phyloP scores from a whole-genome alignment of 148 eudicot genomes.

The Beta vulgaris region DNA sequence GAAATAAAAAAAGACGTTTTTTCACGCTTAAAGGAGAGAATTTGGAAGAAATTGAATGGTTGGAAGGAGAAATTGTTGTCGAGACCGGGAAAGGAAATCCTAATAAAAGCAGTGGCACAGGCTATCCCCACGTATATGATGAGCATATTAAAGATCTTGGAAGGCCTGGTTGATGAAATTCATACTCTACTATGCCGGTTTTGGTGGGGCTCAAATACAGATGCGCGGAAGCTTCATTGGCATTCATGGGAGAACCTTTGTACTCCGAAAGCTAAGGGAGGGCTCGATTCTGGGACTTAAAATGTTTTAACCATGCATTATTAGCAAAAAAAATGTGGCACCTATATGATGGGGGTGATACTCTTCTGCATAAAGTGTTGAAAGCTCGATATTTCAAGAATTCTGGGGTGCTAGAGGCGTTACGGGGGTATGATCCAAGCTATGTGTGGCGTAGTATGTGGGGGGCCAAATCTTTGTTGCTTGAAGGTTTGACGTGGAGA shows the following conservation, averaged over 20 bases:
- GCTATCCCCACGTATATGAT: too few species aligned
- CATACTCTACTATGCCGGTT: too few species aligned
- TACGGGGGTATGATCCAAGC: not conserved
- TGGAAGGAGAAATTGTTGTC: too few species aligned
- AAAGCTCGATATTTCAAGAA: not conserved
- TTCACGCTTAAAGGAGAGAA: too few species aligned
- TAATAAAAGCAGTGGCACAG: too few species aligned
- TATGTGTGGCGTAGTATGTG: not conserved
- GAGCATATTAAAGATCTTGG: too few species aligned
- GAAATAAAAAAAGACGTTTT: too few species aligned
- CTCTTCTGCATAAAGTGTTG: not conserved
- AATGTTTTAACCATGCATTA: not conserved
- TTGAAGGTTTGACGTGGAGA: not conserved
- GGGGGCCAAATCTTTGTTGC: not conserved
- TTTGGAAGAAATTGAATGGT: too few species aligned
- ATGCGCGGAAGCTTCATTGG: not conserved
- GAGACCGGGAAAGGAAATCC: too few species aligned
- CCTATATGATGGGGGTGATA: not conserved
- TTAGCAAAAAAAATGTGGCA: not conserved
- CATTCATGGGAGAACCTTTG: not conserved
- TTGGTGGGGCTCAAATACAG: not conserved
- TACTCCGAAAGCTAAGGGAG: not conserved
- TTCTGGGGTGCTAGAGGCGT: not conserved
- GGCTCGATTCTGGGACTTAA: not conserved
- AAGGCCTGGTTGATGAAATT: too few species aligned